Base-by-base conservation (phyloP, 2,329 filamentous ascomycete species). In the Sodiomyces alkalinus region DNA sequence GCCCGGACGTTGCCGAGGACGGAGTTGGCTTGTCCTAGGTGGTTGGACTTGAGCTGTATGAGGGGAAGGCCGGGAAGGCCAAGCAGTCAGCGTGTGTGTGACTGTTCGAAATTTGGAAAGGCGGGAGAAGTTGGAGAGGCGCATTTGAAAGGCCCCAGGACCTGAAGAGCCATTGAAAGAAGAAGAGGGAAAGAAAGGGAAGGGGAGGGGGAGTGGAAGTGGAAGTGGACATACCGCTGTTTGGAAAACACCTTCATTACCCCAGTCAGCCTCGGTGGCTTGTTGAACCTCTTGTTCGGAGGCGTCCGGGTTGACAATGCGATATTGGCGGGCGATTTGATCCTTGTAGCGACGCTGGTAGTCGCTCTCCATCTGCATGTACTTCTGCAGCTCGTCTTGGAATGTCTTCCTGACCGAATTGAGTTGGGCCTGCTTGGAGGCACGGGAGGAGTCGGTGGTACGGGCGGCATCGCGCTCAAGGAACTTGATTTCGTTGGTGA, bases 281-380 rank as follows among this genome's bases (percentile, higher is more conserved):
- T 80, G 60, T 27, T 64, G 58, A 3, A 86, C 74, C 52, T 87
- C 77, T 2, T 66, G 58, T 34, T 85, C 78, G 27, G 67, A 68
- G n/a, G 80, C 81, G 24, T 83, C 74, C 28, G 80, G 80, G 48
- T 85, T 82, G 40, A 83, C 79, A 46, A 87, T 85, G 32, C 72
- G 65, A 53, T 81, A 86, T 53, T 90, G 81, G 43, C 81, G 68
- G 33, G 72, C 71, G 46, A 87, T 82, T 51, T 83, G 78, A 38
- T 85, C 77, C 35, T 75, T 68, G 51, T 83, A 83, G 38, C 74
- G 62, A 46, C 70, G 63, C 45, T 70, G 66, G 58, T 82, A 86
- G 25, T 67, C 63, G 33, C 67, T 60, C 60, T 90, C 81, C 46
- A 81, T 74, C 40, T 67, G 58, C 46, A 77, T 64, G 51, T 80